Evolutionary conservation across 2,329 filamentous ascomycete genomes (phyloP), one percentile per base, ranked within the genome.

Genomic region (Microsporum canis): DNA sequence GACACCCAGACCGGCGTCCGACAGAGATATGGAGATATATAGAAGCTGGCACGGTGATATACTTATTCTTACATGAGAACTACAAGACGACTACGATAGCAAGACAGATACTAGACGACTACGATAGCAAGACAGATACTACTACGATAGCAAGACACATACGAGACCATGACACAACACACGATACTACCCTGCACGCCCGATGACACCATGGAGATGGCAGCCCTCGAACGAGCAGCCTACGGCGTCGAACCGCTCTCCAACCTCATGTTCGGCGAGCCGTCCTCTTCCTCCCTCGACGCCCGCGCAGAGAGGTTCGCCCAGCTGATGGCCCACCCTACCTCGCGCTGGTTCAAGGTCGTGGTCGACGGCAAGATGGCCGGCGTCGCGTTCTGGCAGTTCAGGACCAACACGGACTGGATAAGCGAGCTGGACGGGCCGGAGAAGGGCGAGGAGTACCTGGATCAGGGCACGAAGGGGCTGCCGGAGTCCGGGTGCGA

Each of bases 201-300:
- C n/a, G 53, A 60, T 10, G 66, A 69, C 51, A 53, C 41, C 31
- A 17, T 23, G 5, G 49, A 57, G 1, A 60, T 69, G 8, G 63
- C 65, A 0, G n/a, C 38, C 3, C 36, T 82, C 76, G 71, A 95
- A 58, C 39, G 47, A 0, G 43, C 57, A 38, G 63, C 67, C 3
- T 67, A 65, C 10, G 39, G 57, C 7, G 17, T 14, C 2, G 59
- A 67, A 38, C 57, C 63, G 14, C 8, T 58, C 12, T 56, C 61
- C 0, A 4, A 3, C 3, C 8, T 60, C 23, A 58, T 65, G 36
- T 63, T 64, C 29, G 61, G 60, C 29, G 7, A 29, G 36, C 12
- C 17, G 3, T 55, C 14, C 10, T 6, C 34, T 2, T 60, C 56
- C n/a, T 33, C 23, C 7, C 17, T 55, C 10, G 36, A 49, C 2